phyloP scores from a whole-genome alignment of 2,329 filamentous ascomycete species.

The Paecilomyces formosus region DNA sequence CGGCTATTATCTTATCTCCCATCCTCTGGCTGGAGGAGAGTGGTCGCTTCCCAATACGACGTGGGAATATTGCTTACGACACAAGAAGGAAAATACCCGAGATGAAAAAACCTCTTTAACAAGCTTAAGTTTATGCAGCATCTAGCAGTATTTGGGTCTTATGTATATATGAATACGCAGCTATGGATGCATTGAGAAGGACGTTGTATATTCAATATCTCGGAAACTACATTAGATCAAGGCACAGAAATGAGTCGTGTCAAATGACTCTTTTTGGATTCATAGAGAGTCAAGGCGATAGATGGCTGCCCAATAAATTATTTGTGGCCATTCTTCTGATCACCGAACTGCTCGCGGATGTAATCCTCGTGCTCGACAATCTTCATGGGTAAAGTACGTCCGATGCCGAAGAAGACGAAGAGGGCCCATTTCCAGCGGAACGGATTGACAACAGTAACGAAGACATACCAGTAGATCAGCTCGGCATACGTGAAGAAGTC shows the following conservation, averaged over 20 bases:
- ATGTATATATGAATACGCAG: not conserved
- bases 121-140: not conserved
- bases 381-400: constrained; percentile 55
- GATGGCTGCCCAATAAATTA: not conserved
- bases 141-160: not conserved
- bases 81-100: not conserved
- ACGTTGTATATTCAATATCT: not conserved
- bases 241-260: no score
- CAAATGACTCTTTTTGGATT: no score
- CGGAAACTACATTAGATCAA: no score
- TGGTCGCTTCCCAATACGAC: not conserved
- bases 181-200: not conserved
- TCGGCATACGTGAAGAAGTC: constrained; percentile 88
- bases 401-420: constrained; percentile 74
- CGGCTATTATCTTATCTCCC: constrained; percentile 45
- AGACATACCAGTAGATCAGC: constrained; percentile 76
- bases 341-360: constrained; percentile 27
- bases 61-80: not conserved
- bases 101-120: not conserved
- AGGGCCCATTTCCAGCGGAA: constrained; percentile 86
- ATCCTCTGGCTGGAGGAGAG: constrained; percentile 44
- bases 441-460: constrained; percentile 70
- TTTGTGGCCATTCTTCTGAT: not conserved
- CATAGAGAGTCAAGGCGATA: no score
- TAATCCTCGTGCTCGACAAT: constrained; percentile 61